Base-by-base conservation (phyloP, 2,329 filamentous ascomycete species). In the Harringtonia lauricola region DNA sequence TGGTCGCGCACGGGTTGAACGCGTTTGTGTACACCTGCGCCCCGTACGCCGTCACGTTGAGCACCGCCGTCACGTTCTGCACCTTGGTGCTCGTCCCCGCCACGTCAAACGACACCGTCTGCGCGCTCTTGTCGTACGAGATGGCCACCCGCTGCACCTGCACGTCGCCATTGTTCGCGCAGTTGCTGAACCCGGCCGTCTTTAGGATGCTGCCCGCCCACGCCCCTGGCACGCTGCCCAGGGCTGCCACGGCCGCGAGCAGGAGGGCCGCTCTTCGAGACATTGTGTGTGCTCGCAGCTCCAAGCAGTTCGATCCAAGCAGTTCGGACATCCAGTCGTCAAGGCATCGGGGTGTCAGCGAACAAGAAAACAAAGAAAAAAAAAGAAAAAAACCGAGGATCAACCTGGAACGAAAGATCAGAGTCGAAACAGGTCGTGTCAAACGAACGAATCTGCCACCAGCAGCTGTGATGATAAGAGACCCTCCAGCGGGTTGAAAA, bases 41-140 rank as follows among this genome's bases (percentile, higher is more conserved):
- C 47, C 92, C 92, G 57, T 96, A 96, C 9, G 90, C 90, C 22
- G 73, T 83, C 33, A 95, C 84, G 19, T 76, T 72, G 47, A 96
- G 68, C 3, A 66, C 67, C 14, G 87, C 89, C 44, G 74, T 84
- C 47, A 96, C 86, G 52, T 95, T 89, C 60, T 92, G 86, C 52
- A 73, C 63, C 58, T 75, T 76, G 43, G 64, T 63, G 59, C 85
- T 95, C 47, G 74, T 79, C 48, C 90, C 92, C 29, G 81, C 77
- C 19, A 95, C 76, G 59, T 96, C 80, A 63, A 95, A 96, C 4
- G 67, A 75, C 48, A 96, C 74, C 39, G 73, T 74, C 58, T 84
- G 80, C 47, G 80, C 79, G 46, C 74, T 71, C 51, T 81, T 81
- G 67, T 94, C 77, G 66, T 94, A 96, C 53, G 75, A 68, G 47